Conservation (phyloP, 176 grass and related monocot species). For the Hyparrhenia diplandra region DNA sequence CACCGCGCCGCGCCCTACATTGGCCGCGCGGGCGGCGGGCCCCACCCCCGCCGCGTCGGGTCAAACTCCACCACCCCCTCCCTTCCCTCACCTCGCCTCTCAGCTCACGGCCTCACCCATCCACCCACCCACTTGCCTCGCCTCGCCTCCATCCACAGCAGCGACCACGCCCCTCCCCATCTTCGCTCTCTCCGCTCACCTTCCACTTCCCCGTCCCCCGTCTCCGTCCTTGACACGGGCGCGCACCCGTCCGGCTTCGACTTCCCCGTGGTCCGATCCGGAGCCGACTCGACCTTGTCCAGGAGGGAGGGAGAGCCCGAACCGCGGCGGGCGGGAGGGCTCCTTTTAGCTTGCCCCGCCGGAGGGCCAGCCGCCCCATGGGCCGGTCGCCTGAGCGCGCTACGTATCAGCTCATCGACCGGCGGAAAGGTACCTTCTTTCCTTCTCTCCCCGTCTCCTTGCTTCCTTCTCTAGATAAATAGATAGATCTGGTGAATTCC, state of each 20-base stretch:
- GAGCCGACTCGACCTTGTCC: neutral
- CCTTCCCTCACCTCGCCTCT: neutral
- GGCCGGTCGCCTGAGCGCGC: too few relatives aligned
- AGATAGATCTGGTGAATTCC: too few relatives aligned
- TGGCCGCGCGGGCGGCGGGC: conserved; percentile 1
- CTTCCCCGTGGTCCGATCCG: neutral
- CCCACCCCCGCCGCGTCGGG: conserved; percentile 36
- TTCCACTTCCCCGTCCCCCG: neutral
- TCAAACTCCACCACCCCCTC: conserved; percentile 43
- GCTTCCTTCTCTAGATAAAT: too few relatives aligned
- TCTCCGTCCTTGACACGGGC: too few relatives aligned
- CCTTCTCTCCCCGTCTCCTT: too few relatives aligned
- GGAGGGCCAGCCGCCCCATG: conserved; percentile 1
- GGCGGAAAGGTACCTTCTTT: too few relatives aligned
- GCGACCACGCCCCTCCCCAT: neutral
- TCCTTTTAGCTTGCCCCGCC: neutral
- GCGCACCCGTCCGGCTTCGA: neutral
- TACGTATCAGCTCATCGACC: too few relatives aligned
- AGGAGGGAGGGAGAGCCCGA: neutral
- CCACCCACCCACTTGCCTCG: neutral
- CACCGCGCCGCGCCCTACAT: neutral
- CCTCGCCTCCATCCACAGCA: neutral
- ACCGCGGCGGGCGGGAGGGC: neutral
- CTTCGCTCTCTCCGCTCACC: neutral
- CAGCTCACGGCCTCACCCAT: conserved; percentile 30